Conservation (phyloP, 768 basidiomycete genomes). For the Lepiota venenata region DNA sequence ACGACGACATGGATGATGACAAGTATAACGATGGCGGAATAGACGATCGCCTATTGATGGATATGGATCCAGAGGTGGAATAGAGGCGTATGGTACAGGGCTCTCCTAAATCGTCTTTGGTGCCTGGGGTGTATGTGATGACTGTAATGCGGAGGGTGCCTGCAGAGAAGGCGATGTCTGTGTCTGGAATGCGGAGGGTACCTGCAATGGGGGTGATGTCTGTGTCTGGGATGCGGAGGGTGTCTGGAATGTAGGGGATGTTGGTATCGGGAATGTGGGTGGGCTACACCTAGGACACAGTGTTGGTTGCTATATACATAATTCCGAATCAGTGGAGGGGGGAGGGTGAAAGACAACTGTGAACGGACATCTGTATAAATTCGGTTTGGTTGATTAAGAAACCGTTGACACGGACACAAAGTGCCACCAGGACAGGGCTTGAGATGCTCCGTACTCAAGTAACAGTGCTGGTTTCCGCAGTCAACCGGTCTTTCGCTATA, state of each 20-base stretch:
- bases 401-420: constrained; percentile 49
- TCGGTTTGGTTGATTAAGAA: constrained; percentile 59
- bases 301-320: neutral
- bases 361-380: constrained; percentile 41
- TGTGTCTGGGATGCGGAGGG: neutral
- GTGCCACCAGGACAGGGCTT: constrained; percentile 32
- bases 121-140: too few relatives aligned
- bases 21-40: constrained; percentile 71
- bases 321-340: neutral
- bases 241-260: neutral
- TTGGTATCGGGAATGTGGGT: too few relatives aligned
- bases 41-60: constrained; percentile 57
- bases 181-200: too few relatives aligned
- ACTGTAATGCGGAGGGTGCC: too few relatives aligned
- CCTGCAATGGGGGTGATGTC: too few relatives aligned
- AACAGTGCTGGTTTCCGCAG: constrained; percentile 45
- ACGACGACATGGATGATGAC: constrained; percentile 38
- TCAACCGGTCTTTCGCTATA: constrained; percentile 44
- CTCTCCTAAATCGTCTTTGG: too few relatives aligned
- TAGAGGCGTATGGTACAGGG: neutral
- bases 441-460: constrained; percentile 48
- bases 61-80: constrained; percentile 41
- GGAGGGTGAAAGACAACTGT: neutral
- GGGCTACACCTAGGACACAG: neutral
- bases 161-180: too few relatives aligned